Evolutionary conservation across 2,329 filamentous ascomycete genomes (phyloP), one percentile per base, ranked within the genome.

Genomic region (Coniochaeta sp.): DNA sequence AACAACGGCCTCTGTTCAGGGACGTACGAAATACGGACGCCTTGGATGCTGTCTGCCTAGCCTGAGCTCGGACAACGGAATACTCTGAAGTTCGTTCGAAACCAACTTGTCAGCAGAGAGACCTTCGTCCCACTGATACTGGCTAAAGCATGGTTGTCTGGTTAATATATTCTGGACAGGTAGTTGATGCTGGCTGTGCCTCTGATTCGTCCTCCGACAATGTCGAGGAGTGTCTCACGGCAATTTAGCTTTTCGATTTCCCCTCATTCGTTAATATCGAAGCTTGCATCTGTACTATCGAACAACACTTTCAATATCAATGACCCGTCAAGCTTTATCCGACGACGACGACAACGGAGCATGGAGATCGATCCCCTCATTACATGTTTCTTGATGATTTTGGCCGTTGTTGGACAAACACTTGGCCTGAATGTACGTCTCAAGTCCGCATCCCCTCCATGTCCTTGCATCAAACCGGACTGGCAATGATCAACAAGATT

Each of bases 131-230:
- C 34, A 42, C 16, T 34, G 24, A n/a, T 24, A 38, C 57, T 67
- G 64, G 63, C 60, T 67, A 65, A 64, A 66, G 59, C 16, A 55
- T 34, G 26, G 24, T 12, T 59, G 55, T 56, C 61, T 64, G 60
- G 65, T 55, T 64, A 67, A 68, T 64, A 62, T 65, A 65, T 62
- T 60, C 61, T 59, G 34, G 50, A 65, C 61, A 61, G 62, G 56
- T 61, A 63, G 54, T 63, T 61, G 47, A 58, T 26, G 50, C 5
- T 16, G 19, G 32, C 22, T 4, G 19, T 30, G 26, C 3, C 38
- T 60, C 61, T 60, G 52, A 66, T 65, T 66, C 61, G 61, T 38
- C 59, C 30, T 14, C 42, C 36, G 16, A 40, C 55, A 56, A 57
- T 58, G 42, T 17, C 57, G 55, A 38, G 24, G 24, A n/a, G 26